Conservation (phyloP, 805 yeast genomes). For the Candida sanyiensis region DNA sequence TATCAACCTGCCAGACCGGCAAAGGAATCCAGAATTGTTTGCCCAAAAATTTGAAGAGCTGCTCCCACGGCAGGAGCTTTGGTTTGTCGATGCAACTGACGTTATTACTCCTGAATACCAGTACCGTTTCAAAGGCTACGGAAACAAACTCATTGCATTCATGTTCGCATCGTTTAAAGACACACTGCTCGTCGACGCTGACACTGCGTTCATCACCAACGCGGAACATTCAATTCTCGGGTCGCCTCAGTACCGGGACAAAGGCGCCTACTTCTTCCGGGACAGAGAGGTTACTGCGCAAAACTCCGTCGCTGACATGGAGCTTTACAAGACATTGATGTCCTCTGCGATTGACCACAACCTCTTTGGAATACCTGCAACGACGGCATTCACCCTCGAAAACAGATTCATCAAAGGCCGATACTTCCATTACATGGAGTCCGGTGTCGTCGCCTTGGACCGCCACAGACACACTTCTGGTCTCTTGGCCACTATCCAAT, state of each 20-base stretch:
- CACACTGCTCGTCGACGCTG: slow-evolving; percentile 46
- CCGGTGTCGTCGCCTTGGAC: slow-evolving; percentile 42
- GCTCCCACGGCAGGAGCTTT: slow-evolving; percentile 32
- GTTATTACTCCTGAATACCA: slow-evolving; percentile 19
- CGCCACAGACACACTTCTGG: slow-evolving; percentile 45
- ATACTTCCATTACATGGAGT: slow-evolving; percentile 38
- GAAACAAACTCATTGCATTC: slow-evolving; percentile 42
- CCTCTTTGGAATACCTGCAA: slow-evolving; percentile 31
- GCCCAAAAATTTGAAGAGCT: slow-evolving; percentile 10
- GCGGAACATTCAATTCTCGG: slow-evolving; percentile 31
- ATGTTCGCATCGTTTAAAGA: slow-evolving; percentile 45
- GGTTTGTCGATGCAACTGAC: slow-evolving; percentile 33
- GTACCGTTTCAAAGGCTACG: slow-evolving; percentile 32
- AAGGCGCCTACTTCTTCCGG: slow-evolving; percentile 39
- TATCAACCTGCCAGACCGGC: slow-evolving; percentile 1
- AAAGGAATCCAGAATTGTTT: not conserved
- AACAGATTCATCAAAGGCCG: slow-evolving; percentile 36
- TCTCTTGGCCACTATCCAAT: slow-evolving; percentile 35
- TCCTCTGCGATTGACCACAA: slow-evolving; percentile 36
- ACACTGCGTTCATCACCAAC: slow-evolving; percentile 40
- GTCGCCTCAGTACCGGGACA: slow-evolving; percentile 27
- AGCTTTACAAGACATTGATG: slow-evolving; percentile 38
- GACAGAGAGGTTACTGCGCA: slow-evolving; percentile 37
- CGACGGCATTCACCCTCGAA: slow-evolving; percentile 30
- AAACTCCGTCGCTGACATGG: slow-evolving; percentile 21